These are phyloP conservation scores for Metschnikowia chrysomelidarum DNA, from an alignment of 805 yeast genomes.

Conservation along the genomic window DNA sequence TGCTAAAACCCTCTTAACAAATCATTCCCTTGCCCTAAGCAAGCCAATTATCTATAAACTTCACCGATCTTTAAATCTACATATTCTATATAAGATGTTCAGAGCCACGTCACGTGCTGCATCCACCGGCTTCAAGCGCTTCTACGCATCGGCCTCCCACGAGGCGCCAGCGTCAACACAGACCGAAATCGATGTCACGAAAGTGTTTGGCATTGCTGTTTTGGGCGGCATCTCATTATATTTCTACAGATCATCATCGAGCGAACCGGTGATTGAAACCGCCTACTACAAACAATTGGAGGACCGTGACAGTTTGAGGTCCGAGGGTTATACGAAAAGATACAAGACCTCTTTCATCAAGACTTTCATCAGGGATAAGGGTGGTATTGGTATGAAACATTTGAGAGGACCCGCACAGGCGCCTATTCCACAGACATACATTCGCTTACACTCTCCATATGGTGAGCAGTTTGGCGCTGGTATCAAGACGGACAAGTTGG, in stretches of 20 bases:
- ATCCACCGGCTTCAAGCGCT: conserved; percentile 14
- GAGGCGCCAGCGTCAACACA: conserved; percentile 18
- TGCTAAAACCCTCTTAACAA: background rate
- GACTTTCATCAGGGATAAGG: conserved; percentile 42
- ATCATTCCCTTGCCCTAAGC: background rate
- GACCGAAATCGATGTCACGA: conserved; percentile 38
- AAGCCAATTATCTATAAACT: background rate
- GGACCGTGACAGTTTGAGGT: conserved; percentile 34
- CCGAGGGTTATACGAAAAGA: conserved; percentile 35
- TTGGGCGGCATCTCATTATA: conserved; percentile 34
- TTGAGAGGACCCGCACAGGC: conserved; percentile 34
- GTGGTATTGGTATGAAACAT: conserved; percentile 45
- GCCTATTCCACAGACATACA: conserved; percentile 31
- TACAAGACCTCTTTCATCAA: conserved; percentile 43
- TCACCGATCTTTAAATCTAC: conserved; percentile 1
- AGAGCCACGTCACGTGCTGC: conserved; percentile 19
- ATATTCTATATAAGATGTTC: conserved; percentile 13
- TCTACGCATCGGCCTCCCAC: conserved; percentile 18
- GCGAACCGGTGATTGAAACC: conserved; percentile 37
- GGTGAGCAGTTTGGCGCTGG: conserved; percentile 45
- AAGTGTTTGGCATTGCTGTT: conserved; percentile 42
- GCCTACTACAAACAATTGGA: conserved; percentile 33
- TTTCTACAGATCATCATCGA: conserved; percentile 19
- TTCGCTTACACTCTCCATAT: conserved; percentile 40
- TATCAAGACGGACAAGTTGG: conserved; percentile 41